phyloP scores from a whole-genome alignment of 108 stramenopile species.

The Conticribra guillardii region DNA sequence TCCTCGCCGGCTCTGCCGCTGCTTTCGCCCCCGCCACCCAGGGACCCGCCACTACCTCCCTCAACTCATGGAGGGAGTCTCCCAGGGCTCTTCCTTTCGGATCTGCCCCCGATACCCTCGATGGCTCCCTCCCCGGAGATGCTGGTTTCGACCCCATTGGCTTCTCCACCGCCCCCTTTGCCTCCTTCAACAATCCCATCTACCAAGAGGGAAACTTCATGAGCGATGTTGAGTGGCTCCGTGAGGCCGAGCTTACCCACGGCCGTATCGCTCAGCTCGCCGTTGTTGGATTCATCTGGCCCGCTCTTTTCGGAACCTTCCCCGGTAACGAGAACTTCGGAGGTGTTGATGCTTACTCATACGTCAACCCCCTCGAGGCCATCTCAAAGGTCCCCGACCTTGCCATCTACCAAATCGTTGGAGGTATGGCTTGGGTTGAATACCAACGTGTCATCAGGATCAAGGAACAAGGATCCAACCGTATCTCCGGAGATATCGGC shows the following conservation, averaged over 20 bases:
- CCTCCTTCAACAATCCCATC: constrained; percentile 53
- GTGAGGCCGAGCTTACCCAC: constrained; percentile 97
- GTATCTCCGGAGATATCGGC: constrained; percentile 90
- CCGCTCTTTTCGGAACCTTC: constrained; percentile 93
- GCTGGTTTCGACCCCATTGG: constrained; percentile 97
- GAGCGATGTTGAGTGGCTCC: constrained; percentile 86
- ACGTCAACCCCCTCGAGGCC: constrained; percentile 93
- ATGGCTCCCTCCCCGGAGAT: constrained; percentile 93
- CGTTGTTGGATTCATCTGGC: constrained; percentile 94
- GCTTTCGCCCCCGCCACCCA: constrained; percentile 55
- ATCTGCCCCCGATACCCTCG: constrained; percentile 81
- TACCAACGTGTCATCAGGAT: constrained; percentile 85
- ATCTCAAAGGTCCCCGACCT: constrained; percentile 78
- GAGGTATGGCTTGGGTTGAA: constrained; percentile 86
- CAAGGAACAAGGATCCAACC: constrained; percentile 75
- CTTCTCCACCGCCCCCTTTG: constrained; percentile 91
- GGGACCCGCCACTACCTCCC: constrained; percentile 44
- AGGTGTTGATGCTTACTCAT: constrained; percentile 91
- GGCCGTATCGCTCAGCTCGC: constrained; percentile 98
- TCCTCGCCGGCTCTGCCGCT: constrained; percentile 60
- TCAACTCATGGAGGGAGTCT: constrained; percentile 52
- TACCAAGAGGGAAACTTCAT: constrained; percentile 58
- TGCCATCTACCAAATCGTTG: constrained; percentile 89
- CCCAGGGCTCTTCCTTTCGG: constrained; percentile 85
- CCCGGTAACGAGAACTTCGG: constrained; percentile 91